Evolutionary conservation across 169 alveolate genomes (phyloP), one percentile per base, ranked within the genome.

Genomic region (Plasmodium gonderi): DNA sequence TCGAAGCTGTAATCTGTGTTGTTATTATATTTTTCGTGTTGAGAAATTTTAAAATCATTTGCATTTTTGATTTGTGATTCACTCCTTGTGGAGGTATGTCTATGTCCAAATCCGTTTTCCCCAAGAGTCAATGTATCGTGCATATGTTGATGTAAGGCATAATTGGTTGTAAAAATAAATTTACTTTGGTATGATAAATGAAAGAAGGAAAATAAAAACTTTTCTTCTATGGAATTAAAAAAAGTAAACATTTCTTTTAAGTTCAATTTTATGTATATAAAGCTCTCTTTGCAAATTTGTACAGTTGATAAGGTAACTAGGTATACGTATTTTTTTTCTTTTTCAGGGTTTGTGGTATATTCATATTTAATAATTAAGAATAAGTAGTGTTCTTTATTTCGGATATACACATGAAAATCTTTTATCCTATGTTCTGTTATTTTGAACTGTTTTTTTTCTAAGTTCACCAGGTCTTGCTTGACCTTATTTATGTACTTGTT

Each of bases 211-310:
- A 90, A 78, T 14, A 90, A 31, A 51, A 90, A 51, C 12, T 90
- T 77, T 4, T 29, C 36, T 20, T 78, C 38, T 7, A 44, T 26
- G 9, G 94, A 89, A 78, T 79, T 65, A 67, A 90, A 90, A 76
- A 90, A 90, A 3, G 94, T 90, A 38, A 77, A 78, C 82, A 90
- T 90, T 23, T 90, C 72, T 45, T 77, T 90, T 72, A 90, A 68
- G 14, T 65, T 49, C 7, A 90, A 45, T 17, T 60, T 90, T 6
- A 90, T 20, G 40, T 90, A 90, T 2, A 78, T 78, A 45, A 78
- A 90, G 7, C 47, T 78, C 1, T 44, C 83, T 11, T 77, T 90
- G 44, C 80, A 79, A 77, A 90, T 90, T 45, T 90, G 69, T 31
- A 90, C 23, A 4, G 94, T 90, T 12, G 94, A 64, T 36, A 90